phyloP scores from a whole-genome alignment of 371 early-diverging fungal species.

The Mortierella sp. region DNA sequence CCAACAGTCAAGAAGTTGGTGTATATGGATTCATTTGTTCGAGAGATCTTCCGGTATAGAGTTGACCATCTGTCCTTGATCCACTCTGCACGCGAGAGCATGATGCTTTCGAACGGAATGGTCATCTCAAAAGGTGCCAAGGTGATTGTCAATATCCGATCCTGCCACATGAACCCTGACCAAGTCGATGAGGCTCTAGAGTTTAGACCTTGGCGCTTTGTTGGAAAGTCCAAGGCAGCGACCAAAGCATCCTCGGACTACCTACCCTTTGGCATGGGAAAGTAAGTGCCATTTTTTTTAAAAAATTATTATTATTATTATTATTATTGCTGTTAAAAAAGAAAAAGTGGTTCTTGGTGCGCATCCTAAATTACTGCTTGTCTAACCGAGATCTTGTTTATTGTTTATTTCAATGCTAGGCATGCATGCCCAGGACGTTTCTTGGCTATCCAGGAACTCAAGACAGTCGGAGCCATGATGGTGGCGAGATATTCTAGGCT shows the following conservation, averaged over 20 bases:
- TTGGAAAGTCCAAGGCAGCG: constrained; percentile 52
- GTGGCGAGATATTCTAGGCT: constrained; percentile 38
- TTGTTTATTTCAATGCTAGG: neutral
- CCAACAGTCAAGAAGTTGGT: constrained; percentile 52
- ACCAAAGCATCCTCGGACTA: constrained; percentile 55
- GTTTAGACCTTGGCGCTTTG: constrained; percentile 60
- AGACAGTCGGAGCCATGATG: constrained; percentile 28
- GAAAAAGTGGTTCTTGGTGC: too few relatives aligned
- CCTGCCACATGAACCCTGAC: constrained; percentile 14
- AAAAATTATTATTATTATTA: neutral
- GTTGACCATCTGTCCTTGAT: constrained; percentile 24
- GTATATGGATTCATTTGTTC: constrained; percentile 62
- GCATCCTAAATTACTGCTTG: too few relatives aligned
- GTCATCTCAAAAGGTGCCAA: constrained; percentile 54
- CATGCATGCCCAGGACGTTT: constrained; percentile 58
- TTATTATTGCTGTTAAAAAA: neutral
- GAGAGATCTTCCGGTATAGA: constrained; percentile 55
- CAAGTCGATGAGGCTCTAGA: constrained; percentile 36
- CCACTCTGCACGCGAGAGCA: constrained; percentile 47
- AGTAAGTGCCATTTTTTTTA: constrained; percentile 13
- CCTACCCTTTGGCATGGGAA: constrained; percentile 65
- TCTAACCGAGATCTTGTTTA: too few relatives aligned
- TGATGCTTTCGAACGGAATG: constrained; percentile 56
- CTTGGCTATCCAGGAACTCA: constrained; percentile 43
- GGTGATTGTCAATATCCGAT: constrained; percentile 33